Percentiles rank a stretch among this genome's conserved stretches.
Evolutionary conservation across 345 rosid species (phyloP).

Genomic region (Camelina laxa): DNA sequence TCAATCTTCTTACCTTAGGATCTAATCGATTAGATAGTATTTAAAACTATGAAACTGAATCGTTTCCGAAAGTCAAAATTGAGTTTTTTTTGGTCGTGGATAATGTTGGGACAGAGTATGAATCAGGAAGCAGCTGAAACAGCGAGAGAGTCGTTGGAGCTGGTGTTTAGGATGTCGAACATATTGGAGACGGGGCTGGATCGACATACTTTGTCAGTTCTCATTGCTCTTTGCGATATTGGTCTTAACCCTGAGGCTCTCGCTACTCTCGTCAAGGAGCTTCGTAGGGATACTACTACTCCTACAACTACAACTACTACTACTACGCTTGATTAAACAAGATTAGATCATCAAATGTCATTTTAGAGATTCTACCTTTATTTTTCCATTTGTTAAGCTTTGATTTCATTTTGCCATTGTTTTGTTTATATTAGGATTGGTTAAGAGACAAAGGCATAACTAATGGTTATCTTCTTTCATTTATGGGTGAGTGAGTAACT

Average conservation of each 20-base stretch:
- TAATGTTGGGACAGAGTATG: constrained; percentile 14
- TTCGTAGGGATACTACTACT: constrained; percentile 9
- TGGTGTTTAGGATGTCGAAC: constrained; percentile 49
- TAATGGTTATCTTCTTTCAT: too few relatives aligned
- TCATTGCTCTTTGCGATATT: constrained; percentile 49
- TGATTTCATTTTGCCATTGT: background rate
- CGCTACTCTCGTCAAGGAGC: constrained; percentile 52
- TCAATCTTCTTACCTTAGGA: background rate
- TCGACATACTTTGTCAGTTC: constrained; percentile 45
- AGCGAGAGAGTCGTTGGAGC: constrained; percentile 47
- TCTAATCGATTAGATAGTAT: background rate
- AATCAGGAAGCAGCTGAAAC: constrained; percentile 45
- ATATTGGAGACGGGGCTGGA: constrained; percentile 46
- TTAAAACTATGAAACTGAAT: background rate
- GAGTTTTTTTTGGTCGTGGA: background rate
- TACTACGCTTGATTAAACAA: background rate
- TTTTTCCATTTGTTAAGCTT: background rate
- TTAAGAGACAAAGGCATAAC: background rate
- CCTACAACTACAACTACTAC: background rate
- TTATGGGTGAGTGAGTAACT: too few relatives aligned
- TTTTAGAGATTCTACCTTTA: background rate
- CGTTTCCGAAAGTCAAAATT: background rate
- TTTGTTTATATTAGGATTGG: background rate
- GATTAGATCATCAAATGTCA: background rate
- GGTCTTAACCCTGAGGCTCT: constrained; percentile 52